Percentiles rank a stretch among this genome's conserved stretches.
phyloP scores from a whole-genome alignment of 1,139 yeast species.

The Spathaspora sp. region DNA sequence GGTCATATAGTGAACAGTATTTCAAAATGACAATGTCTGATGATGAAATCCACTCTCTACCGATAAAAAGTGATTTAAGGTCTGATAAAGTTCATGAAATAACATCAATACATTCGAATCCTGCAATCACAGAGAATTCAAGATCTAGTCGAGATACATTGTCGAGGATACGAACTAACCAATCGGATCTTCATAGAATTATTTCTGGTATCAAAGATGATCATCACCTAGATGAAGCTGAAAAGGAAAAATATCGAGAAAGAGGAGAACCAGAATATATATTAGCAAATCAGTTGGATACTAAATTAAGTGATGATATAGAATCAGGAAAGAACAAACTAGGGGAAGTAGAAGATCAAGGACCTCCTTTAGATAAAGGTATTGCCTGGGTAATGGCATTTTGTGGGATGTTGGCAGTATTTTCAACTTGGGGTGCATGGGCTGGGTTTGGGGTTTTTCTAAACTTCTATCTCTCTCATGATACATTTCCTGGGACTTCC shows the following conservation, averaged over 20 bases:
- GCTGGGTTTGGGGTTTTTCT: constrained; percentile 70
- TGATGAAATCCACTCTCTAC: neutral
- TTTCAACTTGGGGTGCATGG: constrained; percentile 76
- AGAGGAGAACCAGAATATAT: constrained; percentile 23
- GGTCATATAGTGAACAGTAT: too few species aligned
- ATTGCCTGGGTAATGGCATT: constrained; percentile 69
- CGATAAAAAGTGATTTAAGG: neutral
- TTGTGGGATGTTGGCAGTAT: constrained; percentile 46
- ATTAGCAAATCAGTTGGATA: constrained; percentile 23
- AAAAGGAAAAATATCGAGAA: constrained; percentile 17
- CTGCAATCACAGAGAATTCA: neutral
- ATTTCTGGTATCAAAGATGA: constrained; percentile 36
- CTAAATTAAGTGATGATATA: constrained; percentile 7
- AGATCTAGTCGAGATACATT: neutral
- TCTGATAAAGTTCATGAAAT: neutral
- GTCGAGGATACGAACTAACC: constrained; percentile 14
- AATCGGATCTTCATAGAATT: constrained; percentile 29
- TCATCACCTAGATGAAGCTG: constrained; percentile 20
- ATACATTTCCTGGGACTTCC: constrained; percentile 57
- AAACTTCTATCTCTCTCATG: constrained; percentile 47
- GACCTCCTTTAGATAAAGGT: constrained; percentile 60
- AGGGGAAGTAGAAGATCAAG: constrained; percentile 16
- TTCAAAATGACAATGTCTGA: neutral
- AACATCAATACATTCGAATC: neutral
- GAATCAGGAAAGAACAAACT: constrained; percentile 9